A percentile compares a stretch with the other conserved stretches of the same genome.
These are phyloP conservation scores for Yamadazyma kitorensis DNA, from an alignment of 805 yeast species.

Conservation along the genomic window DNA sequence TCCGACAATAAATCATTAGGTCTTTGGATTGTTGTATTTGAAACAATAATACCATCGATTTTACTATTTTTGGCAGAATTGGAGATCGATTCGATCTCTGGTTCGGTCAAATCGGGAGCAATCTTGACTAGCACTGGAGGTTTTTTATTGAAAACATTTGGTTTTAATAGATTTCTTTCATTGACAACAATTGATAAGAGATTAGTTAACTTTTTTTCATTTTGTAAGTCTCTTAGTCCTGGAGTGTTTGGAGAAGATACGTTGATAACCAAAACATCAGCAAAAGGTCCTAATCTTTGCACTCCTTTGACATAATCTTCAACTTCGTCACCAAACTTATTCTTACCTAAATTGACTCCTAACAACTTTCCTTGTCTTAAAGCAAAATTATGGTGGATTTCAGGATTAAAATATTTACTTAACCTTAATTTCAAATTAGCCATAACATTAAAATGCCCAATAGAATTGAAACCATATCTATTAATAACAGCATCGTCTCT, in stretches of 20 bases:
- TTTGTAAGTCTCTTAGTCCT: constrained; percentile 84
- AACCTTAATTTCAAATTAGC: constrained; percentile 67
- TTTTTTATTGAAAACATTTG: constrained; percentile 40
- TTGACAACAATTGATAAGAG: constrained; percentile 63
- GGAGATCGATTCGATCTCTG: constrained; percentile 81
- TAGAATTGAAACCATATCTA: constrained; percentile 92
- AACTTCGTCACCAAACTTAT: constrained; percentile 87
- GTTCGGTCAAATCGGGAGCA: constrained; percentile 87
- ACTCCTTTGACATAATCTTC: constrained; percentile 86
- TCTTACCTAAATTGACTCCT: constrained; percentile 88
- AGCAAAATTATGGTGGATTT: constrained; percentile 38
- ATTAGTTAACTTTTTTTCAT: constrained; percentile 65
- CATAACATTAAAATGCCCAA: constrained; percentile 76
- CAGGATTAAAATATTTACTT: constrained; percentile 33
- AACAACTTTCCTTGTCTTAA: constrained; percentile 63
- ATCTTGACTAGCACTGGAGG: constrained; percentile 89
- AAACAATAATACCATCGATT: constrained; percentile 88
- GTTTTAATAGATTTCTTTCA: constrained; percentile 51
- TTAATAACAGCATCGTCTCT: constrained; percentile 89
- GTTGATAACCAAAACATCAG: constrained; percentile 87
- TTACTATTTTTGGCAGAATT: constrained; percentile 70
- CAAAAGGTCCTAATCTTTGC: constrained; percentile 71
- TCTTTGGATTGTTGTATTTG: constrained; percentile 88
- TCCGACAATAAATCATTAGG: constrained; percentile 60
- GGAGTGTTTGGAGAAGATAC: constrained; percentile 97